Base-by-base conservation (phyloP, 148 eudicot genomes). In the Rhododendron mucronatum region DNA sequence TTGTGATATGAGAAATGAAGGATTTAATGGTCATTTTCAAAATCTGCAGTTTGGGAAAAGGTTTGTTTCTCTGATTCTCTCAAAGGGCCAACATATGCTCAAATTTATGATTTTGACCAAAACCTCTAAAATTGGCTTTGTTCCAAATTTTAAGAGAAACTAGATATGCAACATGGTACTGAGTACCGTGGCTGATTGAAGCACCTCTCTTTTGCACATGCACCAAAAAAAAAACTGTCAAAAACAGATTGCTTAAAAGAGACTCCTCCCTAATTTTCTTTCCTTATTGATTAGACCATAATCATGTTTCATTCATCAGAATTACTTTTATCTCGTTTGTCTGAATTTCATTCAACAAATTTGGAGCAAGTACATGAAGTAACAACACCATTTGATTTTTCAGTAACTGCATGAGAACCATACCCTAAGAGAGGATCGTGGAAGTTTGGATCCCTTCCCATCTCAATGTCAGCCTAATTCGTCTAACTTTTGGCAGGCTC, bases 401-500 rank as follows among this genome's bases (percentile, higher is more conserved):
- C 33, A 30, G 16, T 69, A 30, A 69, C 37, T 69, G 16, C 75
- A 69, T 28, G 35, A 30, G 75, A 69, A 28, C 37, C 75, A 30
- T 80, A 53, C 15, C 44, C 37, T 15, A 81, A 53, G 83, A 16
- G 63, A 59, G 67, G 83, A 4, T 50, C 3, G 6, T 50, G 18
- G 44, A 81, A 33, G n/a, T 81, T 33, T 81, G 44, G 83, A 50
- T 9, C 23, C 67, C 83, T 81, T 3, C 65, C 30, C 87, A 2
- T 81, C 78, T 33, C 65, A 80, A 51, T 23, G 48, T 44, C 44
- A 61, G 50, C 26, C 80, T 71, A 23, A 65, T 78, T 28, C 44
- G 16, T 50, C 88, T 35, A 67, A 85, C 82, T 81, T 59, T 57
- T 67, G 47, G 57, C 93, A 97, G 99, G 96, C 99, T 51, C 94